A percentile compares a stretch with the other conserved stretches of the same genome.
phyloP scores from a whole-genome alignment of 1,284 basidiomycete species.

The Irpex sp. region DNA sequence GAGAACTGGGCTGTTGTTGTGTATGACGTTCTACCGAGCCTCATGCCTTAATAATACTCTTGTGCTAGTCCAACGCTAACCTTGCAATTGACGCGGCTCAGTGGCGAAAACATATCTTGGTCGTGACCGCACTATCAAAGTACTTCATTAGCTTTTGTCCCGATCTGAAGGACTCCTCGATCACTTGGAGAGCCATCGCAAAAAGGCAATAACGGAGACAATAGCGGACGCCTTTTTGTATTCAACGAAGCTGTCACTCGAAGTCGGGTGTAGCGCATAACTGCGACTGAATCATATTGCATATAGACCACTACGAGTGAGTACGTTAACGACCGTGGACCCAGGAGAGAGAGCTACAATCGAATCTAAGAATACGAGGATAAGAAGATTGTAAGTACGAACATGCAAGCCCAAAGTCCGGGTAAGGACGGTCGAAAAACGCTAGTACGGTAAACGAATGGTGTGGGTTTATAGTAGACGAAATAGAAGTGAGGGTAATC shows the following conservation, averaged over 20 bases:
- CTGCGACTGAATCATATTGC: background rate
- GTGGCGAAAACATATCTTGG: background rate
- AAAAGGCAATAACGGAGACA: background rate
- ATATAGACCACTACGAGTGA: background rate
- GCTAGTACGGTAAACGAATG: slow-evolving; percentile 2
- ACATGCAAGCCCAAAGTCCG: background rate
- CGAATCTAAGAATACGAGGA: background rate
- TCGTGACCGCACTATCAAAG: background rate
- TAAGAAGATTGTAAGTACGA: background rate
- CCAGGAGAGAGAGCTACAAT: background rate
- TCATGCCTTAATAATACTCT: no score
- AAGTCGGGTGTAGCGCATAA: background rate
- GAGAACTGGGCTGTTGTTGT: background rate
- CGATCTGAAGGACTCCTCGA: background rate
- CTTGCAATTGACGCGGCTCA: no score
- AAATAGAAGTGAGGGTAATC: slow-evolving; percentile 7
- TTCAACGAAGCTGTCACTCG: background rate
- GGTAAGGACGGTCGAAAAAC: background rate
- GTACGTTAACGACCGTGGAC: background rate
- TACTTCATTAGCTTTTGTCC: background rate
- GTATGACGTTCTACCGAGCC: background rate
- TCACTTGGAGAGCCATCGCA: background rate
- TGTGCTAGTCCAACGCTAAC: no score
- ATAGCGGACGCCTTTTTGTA: background rate
- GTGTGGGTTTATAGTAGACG: background rate